Base-by-base conservation (phyloP, 257 asterid genomes). In the Schizonepeta tenuifolia region DNA sequence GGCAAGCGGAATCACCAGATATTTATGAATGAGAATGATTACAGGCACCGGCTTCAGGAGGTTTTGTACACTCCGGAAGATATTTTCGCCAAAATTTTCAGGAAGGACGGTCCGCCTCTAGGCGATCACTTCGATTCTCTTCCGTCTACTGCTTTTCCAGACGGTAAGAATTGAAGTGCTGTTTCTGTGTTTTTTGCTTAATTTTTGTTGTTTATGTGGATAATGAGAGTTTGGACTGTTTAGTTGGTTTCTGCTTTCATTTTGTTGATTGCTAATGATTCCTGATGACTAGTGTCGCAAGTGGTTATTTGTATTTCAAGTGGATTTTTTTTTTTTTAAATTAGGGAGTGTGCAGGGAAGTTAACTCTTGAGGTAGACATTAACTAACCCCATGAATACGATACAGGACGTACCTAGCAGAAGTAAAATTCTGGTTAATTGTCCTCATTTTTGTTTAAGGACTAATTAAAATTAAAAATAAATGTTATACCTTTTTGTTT, bases 81-180 rank as follows among this genome's bases (percentile, higher is more conserved):
- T 73, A 90, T 93, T 84, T 62, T 86, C 38, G 58, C 84, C 67
- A 90, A 85, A 70, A 80, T 86, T 73, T 93, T 90, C 81, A 77
- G 98, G 65, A 88, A 88, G 83, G 98, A 92, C 62, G 99, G 99
- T 12, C 99, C 99, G 21, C 65, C 81, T 44, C 96, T 92, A 4
- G 99, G 99, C 14, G 82, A 44, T 67, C 85, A 86, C 35, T 95
- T 92, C 70, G 94, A 92, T 77, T 26, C 87, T 74, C 87, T 86
- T 38, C 99, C 97, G 1, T 61, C 85, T 2, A 80, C 79, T 68
- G 93, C 92, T 28, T 86, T 88, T 81, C 67, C 46, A 26, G 21
- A 56, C 6, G 79, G 75, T 76, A 61, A 70, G 73, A 62, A 54
- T 68, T 50, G 78, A 82, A 74, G 20, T 14, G 3, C 14, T 35